Evolutionary conservation across 345 rosid genomes (phyloP).

Genomic region (Aquilaria yunnanensis): DNA sequence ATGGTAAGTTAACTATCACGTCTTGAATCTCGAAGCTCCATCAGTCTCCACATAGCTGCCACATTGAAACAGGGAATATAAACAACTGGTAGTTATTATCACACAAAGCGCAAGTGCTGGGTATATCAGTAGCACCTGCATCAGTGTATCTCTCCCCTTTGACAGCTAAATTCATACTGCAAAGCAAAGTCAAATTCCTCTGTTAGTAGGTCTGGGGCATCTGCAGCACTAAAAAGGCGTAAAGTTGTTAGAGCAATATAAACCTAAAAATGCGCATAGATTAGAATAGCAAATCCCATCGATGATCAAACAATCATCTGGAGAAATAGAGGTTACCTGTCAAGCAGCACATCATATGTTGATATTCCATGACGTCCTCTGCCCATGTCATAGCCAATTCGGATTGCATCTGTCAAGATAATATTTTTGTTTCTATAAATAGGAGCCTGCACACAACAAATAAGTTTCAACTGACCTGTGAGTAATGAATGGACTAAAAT

Average conservation of each 20-base stretch:
- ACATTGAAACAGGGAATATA: constrained; percentile 6
- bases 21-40: constrained; percentile 48
- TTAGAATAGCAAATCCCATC: background rate
- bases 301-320: too few relatives aligned
- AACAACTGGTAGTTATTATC: background rate
- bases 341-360: constrained; percentile 66
- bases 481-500: background rate
- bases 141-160: constrained; percentile 78
- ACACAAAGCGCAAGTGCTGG: too few relatives aligned
- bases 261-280: constrained; percentile 23
- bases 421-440: constrained; percentile 74
- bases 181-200: constrained; percentile 69
- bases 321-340: constrained; percentile 39
- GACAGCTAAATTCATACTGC: constrained; percentile 64
- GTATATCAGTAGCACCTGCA: constrained; percentile 52
- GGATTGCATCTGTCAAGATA: constrained; percentile 67
- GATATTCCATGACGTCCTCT: constrained; percentile 42
- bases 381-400: constrained; percentile 63
- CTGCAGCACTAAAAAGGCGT: constrained; percentile 56
- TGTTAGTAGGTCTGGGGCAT: constrained; percentile 56
- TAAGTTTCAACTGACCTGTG: constrained; percentile 8
- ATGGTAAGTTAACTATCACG: constrained; percentile 15
- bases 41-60: constrained; percentile 73
- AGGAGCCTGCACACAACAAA: constrained; percentile 59
- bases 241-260: constrained; percentile 23